Conservation (phyloP, 306 rosid genomes). For the Senna tora region DNA sequence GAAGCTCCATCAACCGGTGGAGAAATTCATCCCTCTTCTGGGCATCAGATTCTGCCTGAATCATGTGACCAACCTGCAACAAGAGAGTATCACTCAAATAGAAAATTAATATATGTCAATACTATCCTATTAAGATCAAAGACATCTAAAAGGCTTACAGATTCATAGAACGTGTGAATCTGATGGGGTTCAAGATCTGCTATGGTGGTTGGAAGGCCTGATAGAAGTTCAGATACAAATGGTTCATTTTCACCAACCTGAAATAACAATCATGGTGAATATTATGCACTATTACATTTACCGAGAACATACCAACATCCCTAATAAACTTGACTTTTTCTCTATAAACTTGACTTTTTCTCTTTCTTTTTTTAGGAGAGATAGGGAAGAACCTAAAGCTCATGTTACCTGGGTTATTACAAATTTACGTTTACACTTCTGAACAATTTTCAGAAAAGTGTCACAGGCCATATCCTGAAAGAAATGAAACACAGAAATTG, state of each 20-base stretch:
- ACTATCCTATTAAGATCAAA: slow-evolving; percentile 3
- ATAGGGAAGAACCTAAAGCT: neutral
- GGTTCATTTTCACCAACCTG: slow-evolving; percentile 98
- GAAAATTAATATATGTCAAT: neutral
- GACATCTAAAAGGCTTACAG: slow-evolving; percentile 56
- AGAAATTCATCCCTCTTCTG: slow-evolving; percentile 92
- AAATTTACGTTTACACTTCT: slow-evolving; percentile 96
- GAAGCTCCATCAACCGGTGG: slow-evolving; percentile 89
- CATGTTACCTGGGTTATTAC: slow-evolving; percentile 78
- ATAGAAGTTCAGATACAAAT: slow-evolving; percentile 90
- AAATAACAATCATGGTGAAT: slow-evolving; percentile 35
- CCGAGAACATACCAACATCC: neutral
- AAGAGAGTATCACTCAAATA: neutral
- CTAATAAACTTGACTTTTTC: neutral
- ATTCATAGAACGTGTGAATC: slow-evolving; percentile 93
- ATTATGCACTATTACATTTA: slow-evolving; percentile 6
- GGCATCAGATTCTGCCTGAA: slow-evolving; percentile 91
- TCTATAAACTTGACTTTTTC: neutral
- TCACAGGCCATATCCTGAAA: slow-evolving; percentile 99
- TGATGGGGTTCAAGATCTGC: slow-evolving; percentile 92
- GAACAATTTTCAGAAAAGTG: slow-evolving; percentile 92
- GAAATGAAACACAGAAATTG: slow-evolving; percentile 1
- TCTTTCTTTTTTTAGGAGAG: neutral
- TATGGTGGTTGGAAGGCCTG: slow-evolving; percentile 88
- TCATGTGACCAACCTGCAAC: slow-evolving; percentile 87